phyloP scores from a whole-genome alignment of 2,329 filamentous ascomycete genomes.

The Monilinia aucupariae region DNA sequence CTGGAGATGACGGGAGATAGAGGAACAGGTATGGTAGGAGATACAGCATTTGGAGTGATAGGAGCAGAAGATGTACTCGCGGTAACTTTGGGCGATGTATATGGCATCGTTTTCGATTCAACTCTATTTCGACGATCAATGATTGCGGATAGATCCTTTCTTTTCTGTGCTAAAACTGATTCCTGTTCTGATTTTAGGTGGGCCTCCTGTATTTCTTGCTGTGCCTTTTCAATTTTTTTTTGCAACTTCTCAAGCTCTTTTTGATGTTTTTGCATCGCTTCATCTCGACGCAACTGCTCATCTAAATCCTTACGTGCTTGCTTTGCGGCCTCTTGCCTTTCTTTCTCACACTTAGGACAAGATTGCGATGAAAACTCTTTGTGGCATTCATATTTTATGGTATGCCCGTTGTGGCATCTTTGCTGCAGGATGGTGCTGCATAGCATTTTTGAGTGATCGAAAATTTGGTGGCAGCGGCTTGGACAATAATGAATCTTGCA shows the following conservation, averaged over 20 bases:
- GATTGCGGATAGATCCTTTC: constrained; percentile 43
- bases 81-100: background rate
- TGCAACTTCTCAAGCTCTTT: constrained; percentile 25
- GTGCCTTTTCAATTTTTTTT: constrained; percentile 25
- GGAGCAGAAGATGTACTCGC: background rate
- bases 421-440: constrained; percentile 42
- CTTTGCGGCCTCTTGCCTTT: constrained; percentile 43
- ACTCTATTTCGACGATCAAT: constrained; percentile 32
- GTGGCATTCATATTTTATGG: constrained; percentile 43
- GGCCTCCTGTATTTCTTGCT: constrained; percentile 40
- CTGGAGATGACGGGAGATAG: background rate
- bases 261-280: constrained; percentile 21
- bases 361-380: constrained; percentile 22
- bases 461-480: constrained; percentile 55
- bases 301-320: constrained; percentile 34
- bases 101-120: background rate
- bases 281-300: constrained; percentile 24
- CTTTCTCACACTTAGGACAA: constrained; percentile 49
- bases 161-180: constrained; percentile 42
- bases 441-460: constrained; percentile 49
- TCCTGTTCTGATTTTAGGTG: constrained; percentile 43
- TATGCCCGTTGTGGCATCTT: constrained; percentile 51
- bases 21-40: background rate
- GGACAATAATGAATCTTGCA: constrained; percentile 58
- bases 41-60: background rate